phyloP scores from a whole-genome alignment of 164 flowering plant species.

The Liquidambar formosana region DNA sequence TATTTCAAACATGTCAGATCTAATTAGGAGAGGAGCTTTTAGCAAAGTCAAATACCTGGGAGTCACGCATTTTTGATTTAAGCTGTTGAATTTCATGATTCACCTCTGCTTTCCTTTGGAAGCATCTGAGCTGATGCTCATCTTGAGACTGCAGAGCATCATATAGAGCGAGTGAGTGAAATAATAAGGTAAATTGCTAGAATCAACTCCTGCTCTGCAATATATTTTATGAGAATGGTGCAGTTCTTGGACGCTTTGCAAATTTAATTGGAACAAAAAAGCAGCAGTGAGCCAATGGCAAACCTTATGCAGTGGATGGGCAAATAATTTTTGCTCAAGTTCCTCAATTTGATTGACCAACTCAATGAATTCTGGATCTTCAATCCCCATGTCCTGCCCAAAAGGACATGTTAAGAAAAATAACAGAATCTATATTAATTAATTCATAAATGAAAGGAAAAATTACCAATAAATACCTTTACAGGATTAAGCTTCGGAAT shows the following conservation, averaged over 20 bases:
- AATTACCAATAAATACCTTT: no score
- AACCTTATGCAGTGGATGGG: constrained; percentile 90
- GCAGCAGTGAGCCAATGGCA: no score
- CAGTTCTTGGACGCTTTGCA: no score
- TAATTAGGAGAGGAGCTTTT: constrained; percentile 4
- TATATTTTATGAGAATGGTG: no score
- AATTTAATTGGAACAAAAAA: no score
- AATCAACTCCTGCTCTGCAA: no score
- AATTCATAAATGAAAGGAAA: no score
- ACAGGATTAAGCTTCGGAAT: constrained; percentile 96
- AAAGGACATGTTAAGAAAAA: no score
- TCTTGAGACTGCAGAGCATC: constrained; percentile 63
- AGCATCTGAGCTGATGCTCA: constrained; percentile 63
- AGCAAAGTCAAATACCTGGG: constrained; percentile 63
- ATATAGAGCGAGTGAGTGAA: not conserved
- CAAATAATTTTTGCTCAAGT: constrained; percentile 69
- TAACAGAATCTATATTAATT: no score
- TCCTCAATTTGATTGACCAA: constrained; percentile 81
- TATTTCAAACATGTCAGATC: not conserved
- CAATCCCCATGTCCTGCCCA: constrained; percentile 89
- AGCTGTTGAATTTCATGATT: constrained; percentile 96
- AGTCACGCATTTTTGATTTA: constrained; percentile 92
- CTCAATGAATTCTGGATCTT: constrained; percentile 87
- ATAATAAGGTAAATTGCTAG: not conserved
- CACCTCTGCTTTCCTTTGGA: constrained; percentile 91